These are phyloP conservation scores for Phialophora tarda DNA, from an alignment of 2,329 filamentous ascomycete genomes.

Conservation along the genomic window DNA sequence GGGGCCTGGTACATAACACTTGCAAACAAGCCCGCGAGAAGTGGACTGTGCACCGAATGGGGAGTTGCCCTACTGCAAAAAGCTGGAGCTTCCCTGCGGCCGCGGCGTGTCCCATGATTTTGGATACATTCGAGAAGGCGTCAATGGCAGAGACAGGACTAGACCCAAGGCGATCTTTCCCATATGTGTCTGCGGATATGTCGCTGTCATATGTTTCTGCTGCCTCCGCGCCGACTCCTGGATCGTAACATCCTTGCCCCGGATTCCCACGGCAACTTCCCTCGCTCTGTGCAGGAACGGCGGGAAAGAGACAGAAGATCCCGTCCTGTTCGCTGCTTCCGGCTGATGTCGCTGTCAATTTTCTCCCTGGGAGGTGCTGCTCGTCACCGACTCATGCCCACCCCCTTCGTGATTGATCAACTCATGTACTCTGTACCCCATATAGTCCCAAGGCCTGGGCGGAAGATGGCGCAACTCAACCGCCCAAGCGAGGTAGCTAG, in stretches of 20 bases:
- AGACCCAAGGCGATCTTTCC: slow-evolving; percentile 8
- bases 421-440: neutral
- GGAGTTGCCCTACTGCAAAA: slow-evolving; percentile 9
- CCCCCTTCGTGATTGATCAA: neutral
- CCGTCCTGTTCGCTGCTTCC: neutral
- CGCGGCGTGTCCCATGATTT: slow-evolving; percentile 5
- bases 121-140: slow-evolving; percentile 18
- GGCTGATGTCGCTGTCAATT: neutral
- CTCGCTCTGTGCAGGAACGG: neutral
- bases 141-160: neutral
- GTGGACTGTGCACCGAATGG: neutral
- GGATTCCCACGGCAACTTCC: slow-evolving; percentile 4
- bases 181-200: slow-evolving; percentile 1
- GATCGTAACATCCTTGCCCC: neutral
- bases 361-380: neutral
- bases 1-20: neutral
- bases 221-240: neutral
- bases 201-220: slow-evolving; percentile 5
- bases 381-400: slow-evolving; percentile 16
- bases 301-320: neutral
- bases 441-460: neutral
- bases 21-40: neutral
- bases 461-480: slow-evolving; percentile 18
- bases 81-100: slow-evolving; percentile 9
- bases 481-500: slow-evolving; percentile 14